Evolutionary conservation across 495 filamentous ascomycete species (phyloP), one percentile per base, ranked within the genome.

Genomic region (Hypoxylon intermedium): DNA sequence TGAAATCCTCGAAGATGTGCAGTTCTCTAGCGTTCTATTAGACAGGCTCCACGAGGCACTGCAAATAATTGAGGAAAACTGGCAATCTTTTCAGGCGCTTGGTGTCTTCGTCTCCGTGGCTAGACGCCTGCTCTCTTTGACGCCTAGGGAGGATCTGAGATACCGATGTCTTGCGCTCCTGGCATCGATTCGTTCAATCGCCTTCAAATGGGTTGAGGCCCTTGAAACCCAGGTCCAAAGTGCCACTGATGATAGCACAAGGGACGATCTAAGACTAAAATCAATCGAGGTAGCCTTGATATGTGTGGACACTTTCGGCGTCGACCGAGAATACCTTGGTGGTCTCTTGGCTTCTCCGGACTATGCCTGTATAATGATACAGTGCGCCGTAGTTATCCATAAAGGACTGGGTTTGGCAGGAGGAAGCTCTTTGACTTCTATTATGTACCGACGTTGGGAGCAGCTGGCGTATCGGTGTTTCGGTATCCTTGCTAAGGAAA

Each of bases 1-100:
- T 36, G 28, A 11, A 15, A 46, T 63, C 16, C 44, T 63, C n/a
- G n/a, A 16, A 6, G 55, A 66, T 13, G 9, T 34, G 3, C 13
- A 19, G 0, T 71, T 73, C 26, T 51, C 48, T 28, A 1, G 7
- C 15, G 33, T 41, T 9, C 40, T 71, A 2, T 18, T 74, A 0
- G 18, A 47, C 0, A 52, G 54, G 4, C 49, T 82, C 9, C 3
- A 55, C 0, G 48, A 72, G 1, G 65, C 61, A 0, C 30, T 69
- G 4, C 30, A 43, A 6, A 67, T 69, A 15, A 67, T 81, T 12
- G 64, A 76, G 60, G 75, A 74, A 9, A 85, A 85, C 44, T 85
- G 82, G 82, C 67, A 80, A 41, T 75, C 71, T 6, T 68, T 67
- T 7, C 58, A 73, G 23, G 80, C 73, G 5, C 66, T 79, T 0